Base-by-base conservation (phyloP, 2,329 filamentous ascomycete species). In the Diaporthe citri region DNA sequence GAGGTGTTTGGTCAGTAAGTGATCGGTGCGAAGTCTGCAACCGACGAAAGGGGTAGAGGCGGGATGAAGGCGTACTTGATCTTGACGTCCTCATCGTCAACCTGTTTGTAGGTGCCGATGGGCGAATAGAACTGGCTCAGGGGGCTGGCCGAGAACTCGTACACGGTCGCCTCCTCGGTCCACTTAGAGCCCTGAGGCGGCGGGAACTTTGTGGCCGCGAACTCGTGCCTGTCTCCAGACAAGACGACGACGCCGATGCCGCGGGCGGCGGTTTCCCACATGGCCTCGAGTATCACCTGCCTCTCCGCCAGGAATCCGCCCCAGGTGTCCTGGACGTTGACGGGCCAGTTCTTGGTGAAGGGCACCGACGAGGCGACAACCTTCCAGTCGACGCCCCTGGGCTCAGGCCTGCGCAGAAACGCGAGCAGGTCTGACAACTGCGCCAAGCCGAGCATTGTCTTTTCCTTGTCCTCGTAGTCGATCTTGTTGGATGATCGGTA, bases 311-410 rank as follows among this genome's bases (percentile, higher is more conserved):
- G 88, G 83, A 97, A 98, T 0, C 96, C 96, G 62, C 95, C 95
- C 97, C 97, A 99, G 0, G 97, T 98, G 81, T 99, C 97, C 76
- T 93, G 88, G 2, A 91, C 92, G 77, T 97, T 96, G 77, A 98
- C 91, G 34, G 92, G 93, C 96, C 97, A 99, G 83, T 99, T 99
- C 86, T 98, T 97, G 9, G 97, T 98, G 82, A 99, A 98, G 0
- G 97, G 97, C 7, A 98, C 94, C 25, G 94, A 96, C 52, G 94
- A 96, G 25, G 96, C 93, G 69, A 99, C 87, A 79, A 99, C 92
- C 86, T 98, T 98, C 96, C 97, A 99, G 80, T 93, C 93, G 0
- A 98, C 92, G 1, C 95, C 95, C 41, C 87, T 86, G 0, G 94
- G 93, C 77, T 95, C 93, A 0, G 94, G 92, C 1, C 90, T 91